A percentile compares a stretch with the other conserved stretches of the same genome.
phyloP scores from a whole-genome alignment of 1,284 basidiomycete genomes.

The Pseudozyma sp. region DNA sequence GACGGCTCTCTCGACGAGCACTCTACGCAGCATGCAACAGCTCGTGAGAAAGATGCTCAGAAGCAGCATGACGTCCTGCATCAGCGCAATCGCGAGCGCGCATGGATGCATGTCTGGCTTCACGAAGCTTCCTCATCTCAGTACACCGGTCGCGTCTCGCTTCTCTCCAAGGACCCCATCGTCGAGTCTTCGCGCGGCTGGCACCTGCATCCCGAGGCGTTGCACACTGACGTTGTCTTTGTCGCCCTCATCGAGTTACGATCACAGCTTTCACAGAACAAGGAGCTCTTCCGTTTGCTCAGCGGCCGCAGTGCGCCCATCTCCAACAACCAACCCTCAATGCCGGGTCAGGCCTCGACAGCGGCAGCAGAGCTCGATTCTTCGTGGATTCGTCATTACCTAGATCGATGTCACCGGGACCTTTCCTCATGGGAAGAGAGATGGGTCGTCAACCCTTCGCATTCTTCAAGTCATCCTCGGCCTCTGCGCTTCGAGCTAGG shows the following conservation, averaged over 20 bases:
- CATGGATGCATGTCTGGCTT: slow-evolving; percentile 52
- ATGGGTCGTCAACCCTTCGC: slow-evolving; percentile 35
- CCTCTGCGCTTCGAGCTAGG: slow-evolving; percentile 41
- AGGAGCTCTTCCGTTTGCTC: slow-evolving; percentile 40
- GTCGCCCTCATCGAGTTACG: slow-evolving; percentile 47
- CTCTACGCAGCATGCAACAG: background rate
- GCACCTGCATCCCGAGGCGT: slow-evolving; percentile 41
- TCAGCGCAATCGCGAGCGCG: slow-evolving; percentile 35
- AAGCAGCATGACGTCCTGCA: slow-evolving; percentile 23
- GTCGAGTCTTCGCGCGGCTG: slow-evolving; percentile 36
- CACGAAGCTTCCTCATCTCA: slow-evolving; percentile 46
- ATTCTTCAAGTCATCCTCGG: slow-evolving; percentile 24
- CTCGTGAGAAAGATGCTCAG: background rate
- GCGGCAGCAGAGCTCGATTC: slow-evolving; percentile 10
- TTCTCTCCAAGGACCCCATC: slow-evolving; percentile 41
- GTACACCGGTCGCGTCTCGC: slow-evolving; percentile 41
- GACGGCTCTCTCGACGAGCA: background rate
- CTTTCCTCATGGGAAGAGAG: slow-evolving; percentile 41
- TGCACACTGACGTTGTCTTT: slow-evolving; percentile 42
- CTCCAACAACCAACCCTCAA: background rate
- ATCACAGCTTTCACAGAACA: slow-evolving; percentile 36
- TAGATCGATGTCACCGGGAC: slow-evolving; percentile 39
- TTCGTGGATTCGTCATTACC: slow-evolving; percentile 33
- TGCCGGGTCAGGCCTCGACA: background rate
- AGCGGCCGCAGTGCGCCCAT: slow-evolving; percentile 15